Base-by-base conservation (phyloP, 2,329 filamentous ascomycete species). In the Ophioceras dolichostomum region DNA sequence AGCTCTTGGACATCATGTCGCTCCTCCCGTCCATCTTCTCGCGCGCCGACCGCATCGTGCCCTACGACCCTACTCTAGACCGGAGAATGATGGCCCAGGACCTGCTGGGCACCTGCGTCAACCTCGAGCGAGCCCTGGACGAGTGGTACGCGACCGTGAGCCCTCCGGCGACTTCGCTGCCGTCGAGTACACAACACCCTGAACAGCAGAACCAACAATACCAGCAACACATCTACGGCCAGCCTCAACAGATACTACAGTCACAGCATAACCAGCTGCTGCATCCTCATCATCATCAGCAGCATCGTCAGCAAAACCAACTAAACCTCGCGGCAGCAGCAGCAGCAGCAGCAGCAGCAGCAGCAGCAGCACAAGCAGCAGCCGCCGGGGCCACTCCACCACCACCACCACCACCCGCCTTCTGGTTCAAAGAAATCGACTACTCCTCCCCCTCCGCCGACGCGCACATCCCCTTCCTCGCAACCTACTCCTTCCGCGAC, bases 1-100 rank as follows among this genome's bases (percentile, higher is more conserved):
- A 55, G 20, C 61, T 76, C 4, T 57, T 76, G 44, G 72, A 76
- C 44, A 57, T 67, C 14, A 51, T 68, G 14, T 58, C 65, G 18
- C 52, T 60, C 7, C 46, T 75, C 6, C 68, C 72, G 1, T 49
- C 56, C 1, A 52, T 73, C n/a, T 56, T 72, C 31, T 54, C 54
- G 10, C 61, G 60, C 18, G 55, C 60, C 3, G 70, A 73, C 45
- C 51, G 52, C 10, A 51, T 71, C 24, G 39, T 57, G 5, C 48
- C 54, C 1, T 50, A 59, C 16, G 54, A 61, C 1, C 54, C 61
- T 1, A 66, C 62, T 0, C 42, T 61, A 2, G 47, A 55, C 10
- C 63, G 68, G 24, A 60, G 61, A 1, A 46, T 64, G 18, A 55
- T 60, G 43, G 65, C 65, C 1, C 64, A 68, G 35, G 63, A 69